These are phyloP conservation scores for Aaosphaeria pasadenensis DNA, from an alignment of 2,329 filamentous ascomycete species.

Conservation along the genomic window DNA sequence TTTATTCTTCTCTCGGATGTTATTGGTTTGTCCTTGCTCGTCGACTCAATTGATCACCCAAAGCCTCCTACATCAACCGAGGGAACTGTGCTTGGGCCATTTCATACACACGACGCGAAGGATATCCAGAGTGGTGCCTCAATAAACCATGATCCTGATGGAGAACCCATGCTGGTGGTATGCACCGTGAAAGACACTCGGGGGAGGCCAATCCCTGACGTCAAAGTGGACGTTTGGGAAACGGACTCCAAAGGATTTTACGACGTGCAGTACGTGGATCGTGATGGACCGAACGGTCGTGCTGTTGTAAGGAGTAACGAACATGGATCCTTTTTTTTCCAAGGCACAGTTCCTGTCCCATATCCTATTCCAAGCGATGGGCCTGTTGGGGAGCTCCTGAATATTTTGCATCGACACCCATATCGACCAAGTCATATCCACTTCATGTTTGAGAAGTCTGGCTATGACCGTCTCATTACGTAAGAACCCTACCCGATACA, in stretches of 20 bases:
- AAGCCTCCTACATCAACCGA: conserved; percentile 67
- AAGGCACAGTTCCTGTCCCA: conserved; percentile 73
- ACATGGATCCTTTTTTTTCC: conserved; percentile 75
- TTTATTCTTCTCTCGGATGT: conserved; percentile 77
- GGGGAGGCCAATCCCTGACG: conserved; percentile 59
- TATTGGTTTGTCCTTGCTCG: conserved; percentile 70
- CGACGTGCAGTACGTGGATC: conserved; percentile 61
- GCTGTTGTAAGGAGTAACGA: conserved; percentile 66
- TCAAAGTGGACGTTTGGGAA: conserved; percentile 77
- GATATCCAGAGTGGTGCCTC: conserved; percentile 51
- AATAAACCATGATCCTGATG: conserved; percentile 65
- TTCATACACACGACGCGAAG: conserved; percentile 73
- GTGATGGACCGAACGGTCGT: conserved; percentile 61
- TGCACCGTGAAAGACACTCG: conserved; percentile 64
- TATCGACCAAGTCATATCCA: conserved; percentile 12
- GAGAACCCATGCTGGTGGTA: conserved; percentile 65
- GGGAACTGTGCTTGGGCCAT: conserved; percentile 73
- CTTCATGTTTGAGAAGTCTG: conserved; percentile 58
- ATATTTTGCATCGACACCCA: conserved; percentile 5
- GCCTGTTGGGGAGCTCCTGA: conserved; percentile 56
- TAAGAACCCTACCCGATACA: conserved; percentile 21
- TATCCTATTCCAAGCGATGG: conserved; percentile 76
- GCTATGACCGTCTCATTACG: conserved; percentile 68
- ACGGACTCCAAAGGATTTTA: conserved; percentile 73
- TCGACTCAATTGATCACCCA: conserved; percentile 76